phyloP scores from a whole-genome alignment of 352 stramenopile species.

The Peronospora belbahrii region DNA sequence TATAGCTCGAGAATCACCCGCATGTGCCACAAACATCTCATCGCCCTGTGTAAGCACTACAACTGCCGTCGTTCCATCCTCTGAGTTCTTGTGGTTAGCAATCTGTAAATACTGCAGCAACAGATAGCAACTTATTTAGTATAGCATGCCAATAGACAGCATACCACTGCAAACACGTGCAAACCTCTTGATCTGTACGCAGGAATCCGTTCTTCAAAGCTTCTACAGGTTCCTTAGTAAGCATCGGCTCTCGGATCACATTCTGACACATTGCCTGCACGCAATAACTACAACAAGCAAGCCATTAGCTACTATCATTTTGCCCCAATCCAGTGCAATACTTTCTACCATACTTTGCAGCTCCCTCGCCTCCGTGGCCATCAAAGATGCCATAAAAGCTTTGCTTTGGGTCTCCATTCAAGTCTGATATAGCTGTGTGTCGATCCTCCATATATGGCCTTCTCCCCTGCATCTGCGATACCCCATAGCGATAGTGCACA shows the following conservation, averaged over 20 bases:
- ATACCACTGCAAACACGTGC: not conserved
- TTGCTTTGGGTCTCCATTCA: slow-evolving; percentile 72
- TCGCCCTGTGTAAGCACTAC: slow-evolving; percentile 67
- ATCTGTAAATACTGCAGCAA: slow-evolving; percentile 68
- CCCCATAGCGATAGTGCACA: slow-evolving; percentile 72
- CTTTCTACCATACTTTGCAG: slow-evolving; percentile 61
- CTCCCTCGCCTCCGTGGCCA: slow-evolving; percentile 85
- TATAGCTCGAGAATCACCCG: slow-evolving; percentile 85
- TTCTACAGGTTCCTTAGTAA: slow-evolving; percentile 54
- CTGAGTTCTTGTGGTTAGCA: slow-evolving; percentile 67
- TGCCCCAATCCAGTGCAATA: not conserved
- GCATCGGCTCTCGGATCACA: slow-evolving; percentile 61
- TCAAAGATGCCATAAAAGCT: slow-evolving; percentile 93
- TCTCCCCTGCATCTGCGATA: slow-evolving; percentile 77
- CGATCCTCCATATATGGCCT: slow-evolving; percentile 90
- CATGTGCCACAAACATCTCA: slow-evolving; percentile 84
- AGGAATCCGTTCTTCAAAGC: slow-evolving; percentile 77
- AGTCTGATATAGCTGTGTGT: slow-evolving; percentile 62
- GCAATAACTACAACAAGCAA: slow-evolving; percentile 46
- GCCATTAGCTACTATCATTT: slow-evolving; percentile 3
- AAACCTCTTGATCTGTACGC: slow-evolving; percentile 69
- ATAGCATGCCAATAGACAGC: not conserved
- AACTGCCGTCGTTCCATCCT: slow-evolving; percentile 89
- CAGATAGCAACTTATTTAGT: not conserved
- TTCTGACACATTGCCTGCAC: slow-evolving; percentile 79